A percentile compares a stretch with the other conserved stretches of the same genome.
These are phyloP conservation scores for Viola pubescens DNA, from an alignment of 441 rosid species.

Conservation along the genomic window DNA sequence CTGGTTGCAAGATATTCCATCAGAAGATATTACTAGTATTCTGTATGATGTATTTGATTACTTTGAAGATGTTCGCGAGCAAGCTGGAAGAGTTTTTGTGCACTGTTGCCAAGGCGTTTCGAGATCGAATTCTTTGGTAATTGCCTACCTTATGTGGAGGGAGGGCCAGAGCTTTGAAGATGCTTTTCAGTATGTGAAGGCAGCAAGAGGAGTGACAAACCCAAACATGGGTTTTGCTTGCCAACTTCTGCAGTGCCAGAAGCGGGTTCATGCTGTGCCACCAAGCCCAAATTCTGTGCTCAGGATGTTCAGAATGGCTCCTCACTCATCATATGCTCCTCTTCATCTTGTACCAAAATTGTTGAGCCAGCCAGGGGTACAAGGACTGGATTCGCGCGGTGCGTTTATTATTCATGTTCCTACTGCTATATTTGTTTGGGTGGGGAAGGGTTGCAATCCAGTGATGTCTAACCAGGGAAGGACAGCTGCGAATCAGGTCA, in stretches of 20 bases:
- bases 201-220: conserved; percentile 67
- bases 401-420: conserved; percentile 62
- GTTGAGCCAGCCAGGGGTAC: conserved; percentile 34
- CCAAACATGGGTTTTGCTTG: conserved; percentile 82
- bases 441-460: conserved; percentile 43
- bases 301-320: conserved; percentile 66
- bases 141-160: conserved; percentile 82
- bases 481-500: conserved; percentile 59
- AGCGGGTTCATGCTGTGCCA: conserved; percentile 64
- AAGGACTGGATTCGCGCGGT: conserved; percentile 62
- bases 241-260: conserved; percentile 72
- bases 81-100: conserved; percentile 59
- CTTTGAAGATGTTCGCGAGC: conserved; percentile 73
- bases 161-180: conserved; percentile 72
- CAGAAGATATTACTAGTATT: conserved; percentile 72
- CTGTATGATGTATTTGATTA: conserved; percentile 76
- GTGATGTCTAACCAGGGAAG: conserved; percentile 47
- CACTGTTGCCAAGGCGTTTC: conserved; percentile 80
- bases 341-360: conserved; percentile 72
- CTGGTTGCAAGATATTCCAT: conserved; percentile 68
- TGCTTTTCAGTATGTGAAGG: conserved; percentile 68
- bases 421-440: conserved; percentile 52
- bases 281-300: conserved; percentile 50
- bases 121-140: conserved; percentile 61
- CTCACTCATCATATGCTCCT: conserved; percentile 73